Evolutionary conservation across 2,329 filamentous ascomycete species (phyloP).

Genomic region (Penicillium janthinellum): DNA sequence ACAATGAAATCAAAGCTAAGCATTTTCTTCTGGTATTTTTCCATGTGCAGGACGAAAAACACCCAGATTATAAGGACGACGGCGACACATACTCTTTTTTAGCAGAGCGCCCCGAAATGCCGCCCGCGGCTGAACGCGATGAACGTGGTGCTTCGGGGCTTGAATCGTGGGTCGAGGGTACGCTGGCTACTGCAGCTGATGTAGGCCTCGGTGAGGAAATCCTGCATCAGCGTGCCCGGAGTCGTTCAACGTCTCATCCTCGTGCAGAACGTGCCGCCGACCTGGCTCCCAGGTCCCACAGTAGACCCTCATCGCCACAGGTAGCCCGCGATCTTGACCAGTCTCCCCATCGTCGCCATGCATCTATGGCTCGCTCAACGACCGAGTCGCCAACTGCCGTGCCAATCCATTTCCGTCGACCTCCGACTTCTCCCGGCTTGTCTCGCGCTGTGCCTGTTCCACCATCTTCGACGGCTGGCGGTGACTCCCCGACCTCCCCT

Average conservation of each 20-base stretch:
- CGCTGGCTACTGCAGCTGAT: conserved; percentile 18
- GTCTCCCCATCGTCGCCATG: conserved; percentile 26
- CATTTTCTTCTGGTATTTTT: conserved; percentile 28
- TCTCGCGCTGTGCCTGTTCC: conserved; percentile 45
- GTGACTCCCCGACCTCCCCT: conserved; percentile 45
- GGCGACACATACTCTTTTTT: conserved; percentile 64
- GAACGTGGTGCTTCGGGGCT: conserved; percentile 51
- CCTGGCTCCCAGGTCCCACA: conserved; percentile 34
- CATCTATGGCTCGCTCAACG: conserved; percentile 32
- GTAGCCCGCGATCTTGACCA: conserved; percentile 18
- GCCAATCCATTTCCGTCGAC: conserved; percentile 58
- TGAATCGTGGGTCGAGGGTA: conserved; percentile 22
- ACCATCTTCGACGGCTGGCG: conserved; percentile 34
- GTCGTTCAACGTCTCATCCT: conserved; percentile 40
- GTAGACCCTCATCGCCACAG: conserved; percentile 39
- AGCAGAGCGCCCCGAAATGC: conserved; percentile 64
- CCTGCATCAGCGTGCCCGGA: conserved; percentile 33
- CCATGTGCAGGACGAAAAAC: conserved; percentile 37
- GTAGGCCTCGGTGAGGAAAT: conserved; percentile 24
- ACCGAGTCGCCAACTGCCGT: conserved; percentile 56
- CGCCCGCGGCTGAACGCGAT: conserved; percentile 43
- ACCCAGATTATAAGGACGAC: conserved; percentile 40
- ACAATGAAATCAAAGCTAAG: conserved; percentile 36
- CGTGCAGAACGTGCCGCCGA: conserved; percentile 32
- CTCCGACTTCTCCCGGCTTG: conserved; percentile 49